Conservation (phyloP, 2,329 filamentous ascomycete genomes). For the Aureobasidium leucospermi region DNA sequence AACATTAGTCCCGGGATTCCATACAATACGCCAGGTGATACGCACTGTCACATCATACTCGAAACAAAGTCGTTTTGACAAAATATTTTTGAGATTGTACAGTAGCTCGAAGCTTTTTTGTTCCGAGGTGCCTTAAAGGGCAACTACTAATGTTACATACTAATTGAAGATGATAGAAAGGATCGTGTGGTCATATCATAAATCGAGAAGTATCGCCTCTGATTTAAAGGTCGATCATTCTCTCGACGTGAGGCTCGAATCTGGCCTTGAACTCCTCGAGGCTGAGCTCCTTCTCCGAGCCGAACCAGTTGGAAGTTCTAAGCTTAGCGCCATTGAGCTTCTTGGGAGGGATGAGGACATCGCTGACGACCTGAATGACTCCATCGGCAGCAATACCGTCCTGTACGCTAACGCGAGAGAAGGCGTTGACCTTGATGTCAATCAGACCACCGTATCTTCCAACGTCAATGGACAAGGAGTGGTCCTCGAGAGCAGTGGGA, state of each 20-base stretch:
- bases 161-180: neutral
- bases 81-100: no score
- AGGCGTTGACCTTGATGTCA: slow-evolving; percentile 68
- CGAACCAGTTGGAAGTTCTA: slow-evolving; percentile 30
- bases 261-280: slow-evolving; percentile 56
- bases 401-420: slow-evolving; percentile 55
- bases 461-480: slow-evolving; percentile 64
- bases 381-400: slow-evolving; percentile 72
- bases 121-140: no score
- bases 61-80: no score
- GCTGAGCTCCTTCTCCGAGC: slow-evolving; percentile 45
- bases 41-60: no score
- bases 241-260: slow-evolving; percentile 39
- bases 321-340: slow-evolving; percentile 33
- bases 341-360: slow-evolving; percentile 70
- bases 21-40: no score
- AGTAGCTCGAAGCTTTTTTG: no score
- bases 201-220: neutral
- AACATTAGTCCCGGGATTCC: no score
- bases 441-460: slow-evolving; percentile 60
- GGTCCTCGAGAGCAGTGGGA: slow-evolving; percentile 61
- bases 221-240: slow-evolving; percentile 11
- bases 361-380: slow-evolving; percentile 69
- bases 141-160: neutral
- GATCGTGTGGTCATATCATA: slow-evolving; percentile 4